Conservation (phyloP, 2,329 filamentous ascomycete genomes). For the Dissoconium aciculare region DNA sequence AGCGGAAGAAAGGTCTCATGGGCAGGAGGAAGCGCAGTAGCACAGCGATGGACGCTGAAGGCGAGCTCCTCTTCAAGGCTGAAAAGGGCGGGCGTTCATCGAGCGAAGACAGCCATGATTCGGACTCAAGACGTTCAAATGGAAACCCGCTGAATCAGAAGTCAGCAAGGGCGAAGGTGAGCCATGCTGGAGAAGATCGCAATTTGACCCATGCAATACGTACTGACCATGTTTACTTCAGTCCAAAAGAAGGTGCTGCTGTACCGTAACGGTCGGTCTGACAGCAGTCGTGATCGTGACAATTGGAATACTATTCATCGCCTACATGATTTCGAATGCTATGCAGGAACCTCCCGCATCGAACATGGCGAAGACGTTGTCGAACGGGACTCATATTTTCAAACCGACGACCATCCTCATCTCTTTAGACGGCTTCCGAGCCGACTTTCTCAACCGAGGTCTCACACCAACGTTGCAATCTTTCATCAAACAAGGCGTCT, state of each 20-base stretch:
- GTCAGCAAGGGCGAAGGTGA: no score
- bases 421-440: constrained; percentile 88
- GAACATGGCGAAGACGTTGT: constrained; percentile 25
- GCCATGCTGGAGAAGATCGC: no score
- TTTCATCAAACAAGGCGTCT: constrained; percentile 70
- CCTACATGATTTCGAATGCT: constrained; percentile 39
- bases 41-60: constrained; percentile 58
- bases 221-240: no score
- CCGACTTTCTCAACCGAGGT: constrained; percentile 74
- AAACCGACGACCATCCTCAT: constrained; percentile 85
- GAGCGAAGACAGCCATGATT: constrained; percentile 13
- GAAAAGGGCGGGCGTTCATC: constrained; percentile 50
- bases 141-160: no score
- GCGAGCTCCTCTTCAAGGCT: constrained; percentile 76
- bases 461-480: constrained; percentile 69
- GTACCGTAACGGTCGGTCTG: no score
- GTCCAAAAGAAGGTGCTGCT: no score
- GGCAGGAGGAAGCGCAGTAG: no score
- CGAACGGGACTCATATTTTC: constrained; percentile 80
- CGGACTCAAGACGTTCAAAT: no score
- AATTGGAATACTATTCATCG: constrained; percentile 39
- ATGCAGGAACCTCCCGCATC: constrained; percentile 1
- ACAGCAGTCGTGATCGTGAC: constrained; percentile 40
- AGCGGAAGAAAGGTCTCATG: no score
- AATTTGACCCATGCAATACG: no score